Percentiles rank a stretch among this genome's conserved stretches.
Evolutionary conservation across 1,139 yeast species (phyloP).

Genomic region (Hyphopichia pseudoburtonii): DNA sequence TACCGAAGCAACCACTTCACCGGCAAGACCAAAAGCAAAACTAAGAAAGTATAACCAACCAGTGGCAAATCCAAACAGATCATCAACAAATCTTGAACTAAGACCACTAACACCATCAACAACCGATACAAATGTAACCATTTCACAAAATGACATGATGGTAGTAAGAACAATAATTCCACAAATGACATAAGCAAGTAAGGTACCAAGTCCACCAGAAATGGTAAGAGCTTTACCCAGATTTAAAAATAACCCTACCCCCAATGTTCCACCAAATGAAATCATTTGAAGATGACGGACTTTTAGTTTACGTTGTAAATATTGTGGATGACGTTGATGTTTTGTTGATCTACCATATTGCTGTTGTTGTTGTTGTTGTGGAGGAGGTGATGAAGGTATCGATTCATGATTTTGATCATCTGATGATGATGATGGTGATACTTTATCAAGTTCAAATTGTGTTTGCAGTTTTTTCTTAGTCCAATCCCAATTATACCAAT

Average conservation of each 20-base stretch:
- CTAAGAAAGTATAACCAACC: conserved; percentile 80
- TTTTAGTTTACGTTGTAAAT: conserved; percentile 54
- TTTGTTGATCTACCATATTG: too few species aligned
- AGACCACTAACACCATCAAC: conserved; percentile 79
- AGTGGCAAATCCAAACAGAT: conserved; percentile 79
- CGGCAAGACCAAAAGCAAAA: conserved; percentile 71
- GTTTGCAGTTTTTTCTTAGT: conserved; percentile 7
- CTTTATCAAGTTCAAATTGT: conserved; percentile 8
- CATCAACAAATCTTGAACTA: conserved; percentile 78
- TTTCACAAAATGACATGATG: conserved; percentile 77
- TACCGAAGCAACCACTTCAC: conserved; percentile 79
- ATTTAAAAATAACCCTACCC: conserved; percentile 76
- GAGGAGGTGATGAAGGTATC: conserved; percentile 9
- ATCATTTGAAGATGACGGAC: conserved; percentile 79
- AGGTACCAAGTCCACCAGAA: conserved; percentile 82
- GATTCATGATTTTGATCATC: conserved; percentile 8
- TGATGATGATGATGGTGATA: conserved; percentile 9
- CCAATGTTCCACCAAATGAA: conserved; percentile 79
- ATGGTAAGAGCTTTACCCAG: conserved; percentile 77
- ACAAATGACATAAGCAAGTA: conserved; percentile 66
- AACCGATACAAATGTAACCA: conserved; percentile 80
- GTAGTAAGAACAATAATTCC: conserved; percentile 70
- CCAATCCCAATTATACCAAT: conserved; percentile 7
- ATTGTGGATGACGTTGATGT: too few species aligned
- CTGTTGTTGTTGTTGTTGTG: conserved; percentile 4